phyloP scores from a whole-genome alignment of 1,284 basidiomycete genomes.

The Cryptococcus sp. region DNA sequence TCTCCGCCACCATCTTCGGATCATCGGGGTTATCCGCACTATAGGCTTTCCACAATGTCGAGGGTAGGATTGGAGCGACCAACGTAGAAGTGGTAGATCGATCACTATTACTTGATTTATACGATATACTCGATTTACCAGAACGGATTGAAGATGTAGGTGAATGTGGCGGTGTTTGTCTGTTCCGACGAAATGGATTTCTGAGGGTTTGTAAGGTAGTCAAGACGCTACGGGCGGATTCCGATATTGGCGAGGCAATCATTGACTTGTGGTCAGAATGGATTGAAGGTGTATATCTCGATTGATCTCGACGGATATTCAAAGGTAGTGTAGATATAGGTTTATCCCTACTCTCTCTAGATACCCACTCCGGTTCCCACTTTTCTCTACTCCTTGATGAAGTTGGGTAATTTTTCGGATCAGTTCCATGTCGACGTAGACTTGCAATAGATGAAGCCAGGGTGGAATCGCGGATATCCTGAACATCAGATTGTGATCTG shows the following conservation, averaged over 20 bases:
- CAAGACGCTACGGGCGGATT: slow-evolving; percentile 4
- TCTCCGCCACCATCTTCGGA: neutral
- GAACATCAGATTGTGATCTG: slow-evolving; percentile 15
- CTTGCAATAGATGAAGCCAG: neutral
- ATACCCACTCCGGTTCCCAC: neutral
- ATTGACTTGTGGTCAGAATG: neutral
- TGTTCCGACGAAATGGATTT: slow-evolving; percentile 8
- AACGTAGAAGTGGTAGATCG: neutral
- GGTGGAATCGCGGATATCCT: neutral
- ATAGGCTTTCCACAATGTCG: neutral
- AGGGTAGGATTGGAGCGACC: neutral
- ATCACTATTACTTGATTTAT: neutral
- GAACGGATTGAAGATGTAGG: neutral
- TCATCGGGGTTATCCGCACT: neutral
- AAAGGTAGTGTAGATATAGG: slow-evolving; percentile 19
- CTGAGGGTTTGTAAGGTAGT: slow-evolving; percentile 8
- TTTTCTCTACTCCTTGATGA: neutral
- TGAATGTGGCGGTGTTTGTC: neutral
- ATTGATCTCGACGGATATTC: slow-evolving; percentile 3
- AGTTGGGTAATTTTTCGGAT: slow-evolving; percentile 8
- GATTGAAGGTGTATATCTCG: neutral
- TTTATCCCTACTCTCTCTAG: slow-evolving; percentile 6
- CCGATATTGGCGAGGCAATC: neutral
- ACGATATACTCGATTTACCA: neutral
- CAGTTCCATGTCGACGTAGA: slow-evolving; percentile 15